phyloP scores from a whole-genome alignment of 257 asterid genomes.

The Nicotiana sylvestris region DNA sequence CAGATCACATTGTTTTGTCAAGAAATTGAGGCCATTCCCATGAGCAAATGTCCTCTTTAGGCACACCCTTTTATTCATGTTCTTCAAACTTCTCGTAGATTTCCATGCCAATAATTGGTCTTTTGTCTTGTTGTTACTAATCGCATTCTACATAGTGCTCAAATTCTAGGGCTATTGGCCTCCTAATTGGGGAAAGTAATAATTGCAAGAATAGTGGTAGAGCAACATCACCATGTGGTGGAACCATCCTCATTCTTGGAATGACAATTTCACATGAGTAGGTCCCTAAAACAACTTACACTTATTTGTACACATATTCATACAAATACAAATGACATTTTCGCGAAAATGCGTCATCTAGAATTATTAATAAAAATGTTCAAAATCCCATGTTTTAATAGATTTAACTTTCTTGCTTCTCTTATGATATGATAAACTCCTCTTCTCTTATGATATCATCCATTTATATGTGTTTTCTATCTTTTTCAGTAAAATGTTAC shows the following conservation, averaged over 20 bases:
- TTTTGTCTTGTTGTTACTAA: neutral
- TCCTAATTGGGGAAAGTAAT: neutral
- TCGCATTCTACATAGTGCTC: neutral
- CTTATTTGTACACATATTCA: constrained; percentile 2
- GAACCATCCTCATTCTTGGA: neutral
- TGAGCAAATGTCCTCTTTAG: neutral
- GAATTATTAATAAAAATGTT: too few relatives aligned
- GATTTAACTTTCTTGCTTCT: too few relatives aligned
- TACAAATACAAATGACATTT: neutral
- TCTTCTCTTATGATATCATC: too few relatives aligned
- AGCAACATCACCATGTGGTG: neutral
- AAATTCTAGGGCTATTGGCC: neutral
- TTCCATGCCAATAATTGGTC: neutral
- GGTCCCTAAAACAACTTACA: constrained; percentile 10
- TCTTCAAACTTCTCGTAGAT: neutral
- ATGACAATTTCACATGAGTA: constrained; percentile 5
- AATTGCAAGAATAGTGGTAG: neutral
- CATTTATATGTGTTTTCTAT: neutral
- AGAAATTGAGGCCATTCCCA: neutral
- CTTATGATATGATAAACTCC: too few relatives aligned
- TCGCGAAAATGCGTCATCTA: neutral
- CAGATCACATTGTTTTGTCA: constrained; percentile 7
- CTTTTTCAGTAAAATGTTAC: neutral
- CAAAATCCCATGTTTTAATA: too few relatives aligned
- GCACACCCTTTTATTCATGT: neutral